Conservation (phyloP, 1,284 basidiomycete genomes). For the Apiotrichum mycotoxinovorans region DNA sequence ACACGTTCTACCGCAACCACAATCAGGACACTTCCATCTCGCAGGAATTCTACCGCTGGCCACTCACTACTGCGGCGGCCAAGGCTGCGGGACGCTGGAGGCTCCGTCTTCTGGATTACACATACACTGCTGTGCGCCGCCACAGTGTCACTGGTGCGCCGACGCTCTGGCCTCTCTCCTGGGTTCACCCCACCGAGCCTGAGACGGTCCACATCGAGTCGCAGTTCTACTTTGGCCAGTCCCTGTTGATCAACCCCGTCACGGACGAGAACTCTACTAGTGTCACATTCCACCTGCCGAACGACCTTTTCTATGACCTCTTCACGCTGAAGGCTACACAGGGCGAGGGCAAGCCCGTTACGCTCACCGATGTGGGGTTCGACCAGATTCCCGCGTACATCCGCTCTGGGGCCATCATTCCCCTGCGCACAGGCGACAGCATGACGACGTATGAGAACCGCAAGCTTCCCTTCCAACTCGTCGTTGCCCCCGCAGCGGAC, state of each 20-base stretch:
- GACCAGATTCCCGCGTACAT: slow-evolving; percentile 62
- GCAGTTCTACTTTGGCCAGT: slow-evolving; percentile 67
- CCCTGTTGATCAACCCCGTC: slow-evolving; percentile 71
- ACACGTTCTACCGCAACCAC: slow-evolving; percentile 46
- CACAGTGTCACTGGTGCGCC: slow-evolving; percentile 53
- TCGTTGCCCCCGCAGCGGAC: slow-evolving; percentile 56
- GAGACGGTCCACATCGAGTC: slow-evolving; percentile 62
- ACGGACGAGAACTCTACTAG: slow-evolving; percentile 59
- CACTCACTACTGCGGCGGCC: slow-evolving; percentile 64
- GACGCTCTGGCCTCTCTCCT: slow-evolving; percentile 68
- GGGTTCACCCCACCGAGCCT: slow-evolving; percentile 64
- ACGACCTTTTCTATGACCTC: slow-evolving; percentile 65
- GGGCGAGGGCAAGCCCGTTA: slow-evolving; percentile 36
- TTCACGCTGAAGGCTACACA: slow-evolving; percentile 60
- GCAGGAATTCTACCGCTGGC: slow-evolving; percentile 73
- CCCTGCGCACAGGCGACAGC: slow-evolving; percentile 57
- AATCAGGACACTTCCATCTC: slow-evolving; percentile 30
- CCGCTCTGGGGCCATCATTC: slow-evolving; percentile 59
- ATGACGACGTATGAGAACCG: slow-evolving; percentile 62
- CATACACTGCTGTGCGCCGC: slow-evolving; percentile 66
- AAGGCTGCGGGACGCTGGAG: slow-evolving; percentile 58
- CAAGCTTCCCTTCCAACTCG: slow-evolving; percentile 56
- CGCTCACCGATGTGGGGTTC: slow-evolving; percentile 52
- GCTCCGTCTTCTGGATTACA: slow-evolving; percentile 66
- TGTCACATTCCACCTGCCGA: slow-evolving; percentile 53